These are phyloP conservation scores for Hyaloscypha bicolor DNA, from an alignment of 495 filamentous ascomycete genomes.

Conservation along the genomic window DNA sequence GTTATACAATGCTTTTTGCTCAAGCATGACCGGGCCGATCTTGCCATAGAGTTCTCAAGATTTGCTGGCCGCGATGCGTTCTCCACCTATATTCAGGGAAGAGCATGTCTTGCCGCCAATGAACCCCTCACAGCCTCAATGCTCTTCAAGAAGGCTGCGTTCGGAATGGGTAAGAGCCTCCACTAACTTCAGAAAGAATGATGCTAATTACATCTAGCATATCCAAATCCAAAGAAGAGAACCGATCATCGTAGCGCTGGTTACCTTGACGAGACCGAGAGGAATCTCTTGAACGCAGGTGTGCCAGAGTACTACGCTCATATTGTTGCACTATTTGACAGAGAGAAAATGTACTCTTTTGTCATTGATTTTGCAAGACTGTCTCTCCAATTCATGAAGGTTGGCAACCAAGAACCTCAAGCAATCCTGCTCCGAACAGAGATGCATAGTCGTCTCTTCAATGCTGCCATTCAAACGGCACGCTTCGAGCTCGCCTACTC, in stretches of 20 bases:
- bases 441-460: conserved; percentile 81
- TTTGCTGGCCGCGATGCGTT: conserved; percentile 69
- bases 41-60: conserved; percentile 73
- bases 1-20: conserved; percentile 72
- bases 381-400: conserved; percentile 64
- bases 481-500: conserved; percentile 83
- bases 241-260: conserved; percentile 51
- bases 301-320: conserved; percentile 85
- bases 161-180: conserved; percentile 70
- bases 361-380: conserved; percentile 83
- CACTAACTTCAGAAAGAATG: background rate
- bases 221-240: conserved; percentile 28
- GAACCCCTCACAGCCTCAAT: conserved; percentile 72
- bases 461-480: conserved; percentile 71
- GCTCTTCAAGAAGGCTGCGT: conserved; percentile 81
- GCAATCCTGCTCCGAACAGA: conserved; percentile 52
- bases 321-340: conserved; percentile 79
- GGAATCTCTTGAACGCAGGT: conserved; percentile 72
- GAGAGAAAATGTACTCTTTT: conserved; percentile 70
- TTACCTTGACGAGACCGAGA: conserved; percentile 72
- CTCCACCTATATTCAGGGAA: conserved; percentile 84
- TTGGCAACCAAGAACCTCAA: conserved; percentile 29
- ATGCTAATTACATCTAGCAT: conserved; percentile 24
- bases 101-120: conserved; percentile 71
- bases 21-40: conserved; percentile 66